Evolutionary conservation across 2,329 filamentous ascomycete genomes (phyloP).

Genomic region (Colletotrichum sp.): DNA sequence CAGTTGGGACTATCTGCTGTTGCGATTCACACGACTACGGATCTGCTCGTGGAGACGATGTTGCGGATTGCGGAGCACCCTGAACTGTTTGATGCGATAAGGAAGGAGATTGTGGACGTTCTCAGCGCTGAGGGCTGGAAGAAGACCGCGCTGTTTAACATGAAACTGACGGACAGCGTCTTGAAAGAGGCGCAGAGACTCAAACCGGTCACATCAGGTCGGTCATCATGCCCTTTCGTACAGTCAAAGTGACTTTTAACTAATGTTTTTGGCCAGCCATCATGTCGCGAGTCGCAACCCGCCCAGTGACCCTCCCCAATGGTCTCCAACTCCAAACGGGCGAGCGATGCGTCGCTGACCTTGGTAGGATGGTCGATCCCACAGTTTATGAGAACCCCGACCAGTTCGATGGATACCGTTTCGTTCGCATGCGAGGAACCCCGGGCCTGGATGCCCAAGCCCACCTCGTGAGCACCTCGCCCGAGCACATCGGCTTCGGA

Average conservation of each 20-base stretch:
- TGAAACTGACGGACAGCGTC: constrained; percentile 45
- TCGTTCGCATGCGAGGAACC: neutral
- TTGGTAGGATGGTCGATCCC: neutral
- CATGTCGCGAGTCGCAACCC: constrained; percentile 7
- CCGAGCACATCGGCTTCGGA: constrained; percentile 40
- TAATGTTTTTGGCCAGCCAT: neutral
- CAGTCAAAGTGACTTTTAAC: neutral
- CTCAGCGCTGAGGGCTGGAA: constrained; percentile 28
- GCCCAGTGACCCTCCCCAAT: neutral
- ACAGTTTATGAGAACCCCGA: neutral
- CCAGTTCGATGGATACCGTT: neutral
- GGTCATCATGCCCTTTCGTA: fast-evolving
- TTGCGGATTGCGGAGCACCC: constrained; percentile 42
- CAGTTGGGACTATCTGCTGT: constrained; percentile 79
- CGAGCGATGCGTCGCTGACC: constrained; percentile 2
- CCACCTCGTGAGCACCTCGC: constrained; percentile 45
- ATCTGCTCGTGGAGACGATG: constrained; percentile 39
- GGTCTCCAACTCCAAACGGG: constrained; percentile 6
- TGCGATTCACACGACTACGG: constrained; percentile 48
- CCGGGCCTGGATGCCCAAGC: neutral
- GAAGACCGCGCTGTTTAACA: constrained; percentile 39
- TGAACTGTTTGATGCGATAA: constrained; percentile 42
- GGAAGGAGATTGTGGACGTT: constrained; percentile 43
- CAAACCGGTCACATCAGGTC: neutral
- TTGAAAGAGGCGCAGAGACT: constrained; percentile 42